Percentiles rank a stretch among this genome's conserved stretches.
Evolutionary conservation across 345 rosid species (phyloP).

Genomic region (Salix suchowensis): DNA sequence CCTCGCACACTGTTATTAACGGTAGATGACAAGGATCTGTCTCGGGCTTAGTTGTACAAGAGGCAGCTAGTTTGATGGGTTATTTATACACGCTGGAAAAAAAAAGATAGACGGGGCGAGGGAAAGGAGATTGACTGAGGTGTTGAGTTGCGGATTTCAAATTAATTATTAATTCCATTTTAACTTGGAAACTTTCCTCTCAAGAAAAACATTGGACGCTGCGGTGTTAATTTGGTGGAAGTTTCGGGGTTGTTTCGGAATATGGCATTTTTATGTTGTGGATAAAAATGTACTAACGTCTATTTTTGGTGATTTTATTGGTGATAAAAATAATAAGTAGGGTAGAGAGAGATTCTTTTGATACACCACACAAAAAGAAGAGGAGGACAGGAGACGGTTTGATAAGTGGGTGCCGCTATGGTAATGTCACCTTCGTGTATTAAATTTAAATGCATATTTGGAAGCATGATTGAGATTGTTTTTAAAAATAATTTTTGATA

Average conservation of each 20-base stretch:
- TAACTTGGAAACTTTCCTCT: background rate
- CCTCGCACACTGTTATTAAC: background rate
- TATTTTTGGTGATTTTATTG: background rate
- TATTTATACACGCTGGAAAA: background rate
- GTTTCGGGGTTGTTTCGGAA: constrained; percentile 26
- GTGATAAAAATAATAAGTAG: background rate
- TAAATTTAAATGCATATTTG: accelerated
- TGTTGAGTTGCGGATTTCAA: background rate
- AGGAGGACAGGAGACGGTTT: background rate
- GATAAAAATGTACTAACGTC: constrained; percentile 18
- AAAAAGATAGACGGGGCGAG: background rate
- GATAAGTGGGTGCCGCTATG: background rate
- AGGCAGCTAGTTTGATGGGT: background rate
- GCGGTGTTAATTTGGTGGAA: constrained; percentile 6
- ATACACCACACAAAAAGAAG: background rate
- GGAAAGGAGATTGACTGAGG: too few species aligned
- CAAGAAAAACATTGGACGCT: background rate
- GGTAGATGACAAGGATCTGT: background rate
- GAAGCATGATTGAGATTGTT: accelerated
- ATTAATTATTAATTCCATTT: background rate
- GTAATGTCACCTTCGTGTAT: background rate
- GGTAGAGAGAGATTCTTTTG: background rate
- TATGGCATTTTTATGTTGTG: constrained; percentile 10
- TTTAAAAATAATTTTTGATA: too few species aligned
- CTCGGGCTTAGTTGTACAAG: background rate